These are phyloP conservation scores for Acacia confusa DNA, from an alignment of 306 rosid genomes.

Conservation along the genomic window DNA sequence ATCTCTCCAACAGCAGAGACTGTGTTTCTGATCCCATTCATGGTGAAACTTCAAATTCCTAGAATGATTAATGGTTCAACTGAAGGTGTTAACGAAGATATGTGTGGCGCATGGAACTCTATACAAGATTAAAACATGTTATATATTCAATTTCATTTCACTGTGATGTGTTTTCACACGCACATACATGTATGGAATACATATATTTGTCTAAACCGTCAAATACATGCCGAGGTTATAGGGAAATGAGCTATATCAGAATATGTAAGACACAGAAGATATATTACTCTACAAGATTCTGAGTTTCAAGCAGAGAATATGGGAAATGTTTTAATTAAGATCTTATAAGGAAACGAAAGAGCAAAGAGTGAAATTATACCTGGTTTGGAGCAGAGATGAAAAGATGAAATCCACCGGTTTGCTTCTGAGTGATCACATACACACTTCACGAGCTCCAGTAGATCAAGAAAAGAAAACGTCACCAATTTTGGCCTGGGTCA, in stretches of 20 bases:
- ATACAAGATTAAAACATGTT: background rate
- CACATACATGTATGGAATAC: background rate
- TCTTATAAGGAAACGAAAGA: background rate
- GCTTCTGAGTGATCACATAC: background rate
- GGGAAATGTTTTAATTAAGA: background rate
- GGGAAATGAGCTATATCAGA: background rate
- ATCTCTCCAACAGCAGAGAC: background rate
- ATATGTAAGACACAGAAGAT: background rate
- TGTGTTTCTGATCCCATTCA: conserved; percentile 6
- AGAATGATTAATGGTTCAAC: background rate
- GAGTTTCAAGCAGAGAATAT: background rate
- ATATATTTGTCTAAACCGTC: too few relatives aligned
- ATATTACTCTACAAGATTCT: background rate
- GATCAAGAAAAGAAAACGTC: background rate
- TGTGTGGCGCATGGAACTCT: background rate
- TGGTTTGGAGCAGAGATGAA: background rate
- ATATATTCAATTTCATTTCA: background rate
- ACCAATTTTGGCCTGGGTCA: background rate
- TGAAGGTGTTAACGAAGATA: background rate
- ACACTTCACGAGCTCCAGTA: background rate
- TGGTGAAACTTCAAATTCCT: conserved; percentile 2
- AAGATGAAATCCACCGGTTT: background rate
- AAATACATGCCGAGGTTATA: background rate
- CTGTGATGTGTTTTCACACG: background rate
- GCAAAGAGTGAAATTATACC: background rate